phyloP scores from a whole-genome alignment of 371 early-diverging fungal genomes.

The Mucor velutinosus region DNA sequence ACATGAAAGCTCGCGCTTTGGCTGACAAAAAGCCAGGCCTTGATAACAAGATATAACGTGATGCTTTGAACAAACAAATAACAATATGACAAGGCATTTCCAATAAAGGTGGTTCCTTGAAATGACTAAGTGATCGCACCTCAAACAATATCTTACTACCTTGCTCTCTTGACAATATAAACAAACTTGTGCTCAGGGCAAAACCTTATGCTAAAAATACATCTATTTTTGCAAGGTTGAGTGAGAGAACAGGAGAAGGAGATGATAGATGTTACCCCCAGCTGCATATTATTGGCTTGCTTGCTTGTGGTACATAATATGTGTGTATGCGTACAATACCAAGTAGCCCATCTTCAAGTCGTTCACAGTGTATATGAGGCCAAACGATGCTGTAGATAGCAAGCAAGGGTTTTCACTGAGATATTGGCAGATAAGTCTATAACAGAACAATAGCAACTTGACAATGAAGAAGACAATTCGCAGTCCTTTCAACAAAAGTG shows the following conservation, averaged over 20 bases:
- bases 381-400: no score
- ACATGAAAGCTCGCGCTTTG: neutral
- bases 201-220: slow-evolving; percentile 6
- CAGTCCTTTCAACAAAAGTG: no score
- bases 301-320: neutral
- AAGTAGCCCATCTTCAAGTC: neutral
- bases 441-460: no score
- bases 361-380: no score
- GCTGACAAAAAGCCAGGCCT: neutral
- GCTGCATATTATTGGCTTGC: neutral
- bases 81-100: slow-evolving; percentile 2
- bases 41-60: neutral
- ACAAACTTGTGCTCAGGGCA: slow-evolving; percentile 4
- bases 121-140: neutral
- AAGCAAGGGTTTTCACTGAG: no score
- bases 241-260: neutral
- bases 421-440: no score
- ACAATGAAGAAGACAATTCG: no score
- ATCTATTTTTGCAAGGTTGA: neutral
- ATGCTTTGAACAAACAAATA: neutral
- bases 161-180: neutral
- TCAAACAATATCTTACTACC: neutral
- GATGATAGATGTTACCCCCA: neutral
- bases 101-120: neutral
- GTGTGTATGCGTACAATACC: neutral